These are phyloP conservation scores for Pseudogymnoascus sp. DNA, from an alignment of 2,329 filamentous ascomycete genomes.

Conservation along the genomic window DNA sequence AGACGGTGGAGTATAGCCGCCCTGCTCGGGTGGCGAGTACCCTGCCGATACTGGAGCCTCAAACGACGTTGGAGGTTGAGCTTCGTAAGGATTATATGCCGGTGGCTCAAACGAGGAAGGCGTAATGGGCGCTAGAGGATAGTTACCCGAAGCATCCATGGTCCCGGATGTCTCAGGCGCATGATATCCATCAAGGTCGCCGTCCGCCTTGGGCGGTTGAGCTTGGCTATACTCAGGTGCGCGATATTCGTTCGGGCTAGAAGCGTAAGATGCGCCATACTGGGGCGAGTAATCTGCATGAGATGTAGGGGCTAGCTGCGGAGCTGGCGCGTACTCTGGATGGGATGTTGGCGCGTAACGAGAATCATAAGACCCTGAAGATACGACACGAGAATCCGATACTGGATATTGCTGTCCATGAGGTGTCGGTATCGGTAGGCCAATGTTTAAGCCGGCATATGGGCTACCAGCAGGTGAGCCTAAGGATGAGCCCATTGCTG, in stretches of 20 bases:
- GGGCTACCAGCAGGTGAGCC: not conserved
- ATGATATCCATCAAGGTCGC: not conserved
- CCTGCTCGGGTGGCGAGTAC: slow-evolving; percentile 26
- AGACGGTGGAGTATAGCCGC: slow-evolving; percentile 53
- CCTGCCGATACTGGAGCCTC: slow-evolving; percentile 21
- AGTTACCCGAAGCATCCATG: not conserved
- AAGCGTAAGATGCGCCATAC: not conserved
- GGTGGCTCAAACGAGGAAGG: slow-evolving; percentile 21
- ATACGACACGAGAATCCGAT: not conserved
- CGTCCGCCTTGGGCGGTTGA: not conserved
- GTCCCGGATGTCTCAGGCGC: not conserved
- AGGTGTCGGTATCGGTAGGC: not conserved
- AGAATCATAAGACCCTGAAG: not conserved
- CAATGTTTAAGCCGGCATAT: not conserved
- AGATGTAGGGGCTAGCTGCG: not conserved
- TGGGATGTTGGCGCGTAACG: not conserved
- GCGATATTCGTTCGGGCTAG: not conserved
- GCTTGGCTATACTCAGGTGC: not conserved
- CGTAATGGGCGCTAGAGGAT: not conserved
- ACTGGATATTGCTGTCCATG: not conserved
- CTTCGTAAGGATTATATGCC: slow-evolving; percentile 26
- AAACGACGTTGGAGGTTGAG: slow-evolving; percentile 33
- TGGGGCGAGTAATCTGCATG: not conserved
- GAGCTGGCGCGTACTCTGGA: not conserved
- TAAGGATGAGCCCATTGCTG: not conserved